A percentile compares a stretch with the other conserved stretches of the same genome.
Evolutionary conservation across 2,329 filamentous ascomycete species (phyloP).

Genomic region (Ophiostoma populinum): DNA sequence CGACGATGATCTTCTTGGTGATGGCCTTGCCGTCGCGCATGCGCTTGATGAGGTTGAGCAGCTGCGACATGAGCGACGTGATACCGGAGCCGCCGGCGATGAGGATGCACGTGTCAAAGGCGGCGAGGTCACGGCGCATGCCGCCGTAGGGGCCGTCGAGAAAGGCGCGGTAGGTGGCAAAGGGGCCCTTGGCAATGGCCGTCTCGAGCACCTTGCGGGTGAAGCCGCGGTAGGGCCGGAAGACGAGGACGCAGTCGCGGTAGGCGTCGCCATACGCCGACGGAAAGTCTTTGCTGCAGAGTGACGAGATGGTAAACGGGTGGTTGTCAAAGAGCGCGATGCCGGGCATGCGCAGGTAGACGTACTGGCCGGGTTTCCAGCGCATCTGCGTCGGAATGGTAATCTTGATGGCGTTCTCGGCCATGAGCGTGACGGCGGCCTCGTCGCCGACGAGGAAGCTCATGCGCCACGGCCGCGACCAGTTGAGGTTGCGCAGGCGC

Average conservation of each 20-base stretch:
- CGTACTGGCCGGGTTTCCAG: conserved; percentile 87
- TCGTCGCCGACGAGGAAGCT: conserved; percentile 83
- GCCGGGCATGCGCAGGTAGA: conserved; percentile 86
- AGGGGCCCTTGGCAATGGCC: conserved; percentile 69
- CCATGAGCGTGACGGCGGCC: conserved; percentile 73
- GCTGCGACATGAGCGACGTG: conserved; percentile 79
- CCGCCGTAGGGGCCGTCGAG: conserved; percentile 90
- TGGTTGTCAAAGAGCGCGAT: conserved; percentile 86
- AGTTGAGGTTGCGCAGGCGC: conserved; percentile 76
- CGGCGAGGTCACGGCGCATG: conserved; percentile 75
- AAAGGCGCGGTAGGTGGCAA: conserved; percentile 83
- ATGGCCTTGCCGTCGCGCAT: conserved; percentile 92
- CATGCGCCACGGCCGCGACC: conserved; percentile 63
- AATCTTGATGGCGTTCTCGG: conserved; percentile 88
- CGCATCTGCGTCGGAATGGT: conserved; percentile 85
- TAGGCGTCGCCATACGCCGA: conserved; percentile 81
- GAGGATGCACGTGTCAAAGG: conserved; percentile 84
- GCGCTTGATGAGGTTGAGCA: conserved; percentile 86
- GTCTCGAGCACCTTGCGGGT: conserved; percentile 71
- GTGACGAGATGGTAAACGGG: conserved; percentile 83
- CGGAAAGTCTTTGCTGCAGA: conserved; percentile 85
- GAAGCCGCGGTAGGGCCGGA: conserved; percentile 82
- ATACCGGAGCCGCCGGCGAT: conserved; percentile 91
- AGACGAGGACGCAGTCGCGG: conserved; percentile 77
- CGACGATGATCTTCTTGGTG: conserved; percentile 73